Base-by-base conservation (phyloP, 1,284 basidiomycete species). In the Cryptococcus maquisensis region DNA sequence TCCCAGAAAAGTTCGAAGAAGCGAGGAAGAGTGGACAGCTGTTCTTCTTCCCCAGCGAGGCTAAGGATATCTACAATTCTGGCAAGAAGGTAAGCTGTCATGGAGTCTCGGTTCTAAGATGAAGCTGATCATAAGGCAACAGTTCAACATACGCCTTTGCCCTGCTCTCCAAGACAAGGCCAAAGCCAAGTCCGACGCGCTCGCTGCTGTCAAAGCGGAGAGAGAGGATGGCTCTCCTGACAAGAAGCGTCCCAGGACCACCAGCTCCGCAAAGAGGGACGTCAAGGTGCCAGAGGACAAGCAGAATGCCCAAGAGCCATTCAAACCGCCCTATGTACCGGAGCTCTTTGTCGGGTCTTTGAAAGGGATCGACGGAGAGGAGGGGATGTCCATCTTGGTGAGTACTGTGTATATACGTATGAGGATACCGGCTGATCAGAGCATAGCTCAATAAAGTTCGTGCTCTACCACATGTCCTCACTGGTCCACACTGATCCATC, bases 121-220 rank as follows among this genome's bases (percentile, higher is more conserved):
- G n/a, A n/a, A n/a, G n/a, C n/a, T n/a, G 10, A 15, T 23, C n/a
- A 28, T 23, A 9, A 26, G 3, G 5, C 13, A 6, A 15, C 43
- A 94, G 90, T 92, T 88, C 73, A 81, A 91, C 73, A 82, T 94
- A 54, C 81, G 86, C 55, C 72, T 88, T 20, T 93, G 90, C 66
- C 87, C 88, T 20, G 87, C 88, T 0, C 77, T 94, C 38, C 84
- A 86, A 67, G 81, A 86, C 61, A 94, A 93, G 71, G 52, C 63
- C 13, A 66, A 66, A 58, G 67, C 64, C n/a, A 69, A 73, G 47
- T 43, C 32, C 4, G 64, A 66, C 37, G 59, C 59, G 24, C 57
- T 68, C 15, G 62, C 59, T n/a, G 48, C 62, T 32, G 50, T 59
- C 2, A 43, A 24, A 38, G 50, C 20, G 23, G 49, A 56, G 37